Conservation (phyloP, 1,139 yeast genomes). For the Kodamaea alishanica region DNA sequence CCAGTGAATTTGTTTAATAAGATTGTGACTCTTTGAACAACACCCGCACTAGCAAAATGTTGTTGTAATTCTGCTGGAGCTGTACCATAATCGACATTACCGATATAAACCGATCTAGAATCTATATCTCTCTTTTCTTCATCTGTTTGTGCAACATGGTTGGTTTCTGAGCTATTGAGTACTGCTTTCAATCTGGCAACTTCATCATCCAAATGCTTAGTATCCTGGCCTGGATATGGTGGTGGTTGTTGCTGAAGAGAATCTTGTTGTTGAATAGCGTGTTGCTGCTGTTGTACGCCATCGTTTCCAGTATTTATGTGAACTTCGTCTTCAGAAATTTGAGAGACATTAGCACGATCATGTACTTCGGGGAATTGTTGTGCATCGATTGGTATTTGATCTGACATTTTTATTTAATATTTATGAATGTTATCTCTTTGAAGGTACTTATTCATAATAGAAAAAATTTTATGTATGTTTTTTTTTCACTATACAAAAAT, state of each 20-base stretch:
- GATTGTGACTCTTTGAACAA: conserved; percentile 80
- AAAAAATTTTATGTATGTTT: too few relatives aligned
- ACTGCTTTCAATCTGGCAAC: conserved; percentile 17
- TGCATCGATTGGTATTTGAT: conserved; percentile 10
- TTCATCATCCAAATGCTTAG: conserved; percentile 16
- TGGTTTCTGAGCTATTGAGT: conserved; percentile 14
- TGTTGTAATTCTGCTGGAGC: conserved; percentile 81
- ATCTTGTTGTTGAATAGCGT: background rate
- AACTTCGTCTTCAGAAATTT: conserved; percentile 2
- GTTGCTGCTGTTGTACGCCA: too few relatives aligned
- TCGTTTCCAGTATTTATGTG: background rate
- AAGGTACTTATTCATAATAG: too few relatives aligned
- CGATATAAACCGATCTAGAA: conserved; percentile 78
- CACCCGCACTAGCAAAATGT: conserved; percentile 71
- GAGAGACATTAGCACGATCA: background rate
- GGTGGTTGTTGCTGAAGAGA: background rate
- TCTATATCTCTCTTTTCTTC: conserved; percentile 51
- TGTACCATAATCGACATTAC: conserved; percentile 78
- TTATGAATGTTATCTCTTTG: background rate
- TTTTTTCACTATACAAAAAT: too few relatives aligned
- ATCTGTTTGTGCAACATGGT: conserved; percentile 19
- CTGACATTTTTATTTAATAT: conserved; percentile 6
- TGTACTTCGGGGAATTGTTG: conserved; percentile 6
- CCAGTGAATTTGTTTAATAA: conserved; percentile 69
- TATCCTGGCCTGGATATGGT: conserved; percentile 3